phyloP scores from a whole-genome alignment of 2,329 filamentous ascomycete genomes.

The Zelopaecilomyces penicillatus region DNA sequence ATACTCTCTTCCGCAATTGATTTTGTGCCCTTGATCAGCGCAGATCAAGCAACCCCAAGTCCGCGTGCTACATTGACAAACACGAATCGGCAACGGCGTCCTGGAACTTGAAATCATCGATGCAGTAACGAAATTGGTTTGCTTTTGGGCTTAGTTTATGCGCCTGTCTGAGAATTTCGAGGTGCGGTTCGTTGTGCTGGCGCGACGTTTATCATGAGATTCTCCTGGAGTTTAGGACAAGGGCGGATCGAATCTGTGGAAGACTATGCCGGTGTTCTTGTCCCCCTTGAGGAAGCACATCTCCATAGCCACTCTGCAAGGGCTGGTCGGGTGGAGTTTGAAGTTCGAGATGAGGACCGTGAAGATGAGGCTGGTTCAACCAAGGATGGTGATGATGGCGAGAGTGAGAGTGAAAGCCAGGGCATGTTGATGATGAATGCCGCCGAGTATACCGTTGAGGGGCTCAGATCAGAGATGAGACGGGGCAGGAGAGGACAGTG shows the following conservation, averaged over 20 bases:
- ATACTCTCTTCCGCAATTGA: too few species aligned
- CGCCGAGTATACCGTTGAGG: constrained; percentile 59
- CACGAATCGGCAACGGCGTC: too few species aligned
- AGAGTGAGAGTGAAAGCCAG: constrained; percentile 31
- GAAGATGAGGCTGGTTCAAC: constrained; percentile 30
- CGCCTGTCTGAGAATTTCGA: too few species aligned
- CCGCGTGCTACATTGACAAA: too few species aligned
- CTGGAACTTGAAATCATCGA: too few species aligned
- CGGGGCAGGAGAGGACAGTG: constrained; percentile 52
- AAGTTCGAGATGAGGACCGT: constrained; percentile 27
- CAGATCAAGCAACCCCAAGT: too few species aligned
- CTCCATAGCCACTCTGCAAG: constrained; percentile 46
- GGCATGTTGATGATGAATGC: constrained; percentile 47
- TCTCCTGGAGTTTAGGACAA: constrained; percentile 23
- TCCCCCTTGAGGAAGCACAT: constrained; percentile 48
- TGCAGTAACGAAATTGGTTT: too few species aligned
- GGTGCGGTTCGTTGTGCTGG: constrained; percentile 4
- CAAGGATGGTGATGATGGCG: constrained; percentile 27
- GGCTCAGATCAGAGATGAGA: constrained; percentile 57
- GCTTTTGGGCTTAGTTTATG: too few species aligned
- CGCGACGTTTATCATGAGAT: constrained; percentile 17
- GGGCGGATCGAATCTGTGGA: constrained; percentile 36
- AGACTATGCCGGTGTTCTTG: constrained; percentile 42
- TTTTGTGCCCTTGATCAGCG: too few species aligned
- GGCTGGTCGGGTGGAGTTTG: constrained; percentile 35